phyloP scores from a whole-genome alignment of 306 rosid genomes.

The Lupinus albus region DNA sequence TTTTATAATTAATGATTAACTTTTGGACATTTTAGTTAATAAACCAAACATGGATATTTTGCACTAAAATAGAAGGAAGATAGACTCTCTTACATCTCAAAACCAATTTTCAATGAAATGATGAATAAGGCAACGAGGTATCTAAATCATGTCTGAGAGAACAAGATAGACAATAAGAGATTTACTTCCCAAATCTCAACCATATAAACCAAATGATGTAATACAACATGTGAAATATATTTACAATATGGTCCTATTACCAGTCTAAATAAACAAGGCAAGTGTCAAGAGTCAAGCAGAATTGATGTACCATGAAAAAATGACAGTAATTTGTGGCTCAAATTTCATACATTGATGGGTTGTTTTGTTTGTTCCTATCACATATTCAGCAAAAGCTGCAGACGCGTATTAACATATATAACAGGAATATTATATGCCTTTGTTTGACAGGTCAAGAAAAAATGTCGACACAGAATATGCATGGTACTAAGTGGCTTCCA shows the following conservation, averaged over 20 bases:
- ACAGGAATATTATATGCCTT: slow-evolving; percentile 27
- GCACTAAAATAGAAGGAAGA: neutral
- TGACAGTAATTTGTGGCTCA: slow-evolving; percentile 35
- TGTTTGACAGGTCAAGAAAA: slow-evolving; percentile 32
- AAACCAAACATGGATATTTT: too few relatives aligned
- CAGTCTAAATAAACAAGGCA: slow-evolving; percentile 25
- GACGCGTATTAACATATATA: slow-evolving; percentile 36
- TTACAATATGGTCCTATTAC: slow-evolving; percentile 29
- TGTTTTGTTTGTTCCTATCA: slow-evolving; percentile 32
- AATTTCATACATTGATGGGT: slow-evolving; percentile 31
- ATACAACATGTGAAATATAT: too few relatives aligned
- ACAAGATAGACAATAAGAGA: too few relatives aligned
- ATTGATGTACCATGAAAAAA: slow-evolving; percentile 3
- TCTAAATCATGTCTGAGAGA: too few relatives aligned
- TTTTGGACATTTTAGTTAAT: too few relatives aligned
- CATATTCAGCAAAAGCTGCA: slow-evolving; percentile 37
- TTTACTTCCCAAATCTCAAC: too few relatives aligned
- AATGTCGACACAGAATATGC: slow-evolving; percentile 33
- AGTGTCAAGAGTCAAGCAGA: slow-evolving; percentile 8
- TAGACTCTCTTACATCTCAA: too few relatives aligned
- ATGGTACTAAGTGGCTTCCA: slow-evolving; percentile 39
- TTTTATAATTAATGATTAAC: too few relatives aligned
- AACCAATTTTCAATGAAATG: too few relatives aligned
- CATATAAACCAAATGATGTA: too few relatives aligned
- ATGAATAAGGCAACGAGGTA: too few relatives aligned